Evolutionary conservation across 179 eudicot species (phyloP).

Genomic region (Beta macrorhiza): DNA sequence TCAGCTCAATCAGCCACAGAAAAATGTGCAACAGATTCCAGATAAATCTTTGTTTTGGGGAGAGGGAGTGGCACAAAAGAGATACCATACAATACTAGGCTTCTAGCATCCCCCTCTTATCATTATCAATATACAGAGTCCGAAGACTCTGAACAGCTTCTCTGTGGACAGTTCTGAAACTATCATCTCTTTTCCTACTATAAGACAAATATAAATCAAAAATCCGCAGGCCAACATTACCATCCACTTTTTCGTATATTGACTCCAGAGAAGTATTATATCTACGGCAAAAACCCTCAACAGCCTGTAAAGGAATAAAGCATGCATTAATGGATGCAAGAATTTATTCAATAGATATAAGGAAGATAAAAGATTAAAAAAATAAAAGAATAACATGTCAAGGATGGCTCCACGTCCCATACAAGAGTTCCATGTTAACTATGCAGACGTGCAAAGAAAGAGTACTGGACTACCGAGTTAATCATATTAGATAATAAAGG

Average conservation of each 20-base stretch:
- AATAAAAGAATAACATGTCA: constrained; percentile 4
- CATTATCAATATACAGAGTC: neutral
- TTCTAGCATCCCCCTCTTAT: neutral
- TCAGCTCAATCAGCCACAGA: neutral
- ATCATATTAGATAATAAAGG: neutral
- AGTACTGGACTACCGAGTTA: neutral
- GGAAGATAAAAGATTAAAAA: neutral
- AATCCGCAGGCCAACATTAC: constrained; percentile 39
- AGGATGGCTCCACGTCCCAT: neutral
- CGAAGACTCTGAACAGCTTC: neutral
- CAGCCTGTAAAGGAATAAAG: constrained; percentile 57
- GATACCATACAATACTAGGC: no score
- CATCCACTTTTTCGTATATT: constrained; percentile 66
- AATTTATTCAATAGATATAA: neutral
- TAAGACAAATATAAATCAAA: neutral
- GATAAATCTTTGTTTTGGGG: neutral
- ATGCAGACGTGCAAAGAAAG: neutral
- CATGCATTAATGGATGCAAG: constrained; percentile 1
- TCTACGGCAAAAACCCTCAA: constrained; percentile 94
- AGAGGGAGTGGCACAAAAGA: no score
- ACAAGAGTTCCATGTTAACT: neutral
- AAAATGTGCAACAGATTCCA: neutral
- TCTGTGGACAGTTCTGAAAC: neutral
- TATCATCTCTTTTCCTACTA: neutral
- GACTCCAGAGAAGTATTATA: constrained; percentile 57